These are phyloP conservation scores for Trichophyton benhamiae DNA, from an alignment of 2,329 filamentous ascomycete genomes.

Conservation along the genomic window DNA sequence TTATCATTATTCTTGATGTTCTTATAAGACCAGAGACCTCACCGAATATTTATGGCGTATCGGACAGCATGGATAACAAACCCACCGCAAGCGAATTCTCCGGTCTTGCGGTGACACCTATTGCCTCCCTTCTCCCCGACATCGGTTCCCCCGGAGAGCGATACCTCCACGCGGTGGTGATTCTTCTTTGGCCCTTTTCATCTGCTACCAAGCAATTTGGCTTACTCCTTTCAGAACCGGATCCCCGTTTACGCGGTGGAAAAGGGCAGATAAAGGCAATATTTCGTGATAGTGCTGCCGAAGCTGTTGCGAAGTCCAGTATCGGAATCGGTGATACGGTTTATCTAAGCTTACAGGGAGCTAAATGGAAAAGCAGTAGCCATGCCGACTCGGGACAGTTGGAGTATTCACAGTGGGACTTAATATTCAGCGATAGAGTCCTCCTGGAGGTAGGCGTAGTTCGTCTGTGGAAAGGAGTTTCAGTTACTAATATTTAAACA, in stretches of 20 bases:
- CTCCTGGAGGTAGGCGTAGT: slow-evolving; percentile 25
- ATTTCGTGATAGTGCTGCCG: slow-evolving; percentile 59
- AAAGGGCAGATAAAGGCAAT: slow-evolving; percentile 71
- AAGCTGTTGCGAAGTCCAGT: slow-evolving; percentile 51
- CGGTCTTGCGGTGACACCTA: slow-evolving; percentile 19
- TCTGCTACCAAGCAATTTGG: slow-evolving; percentile 60
- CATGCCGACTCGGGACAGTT: not conserved
- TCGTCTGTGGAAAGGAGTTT: not conserved
- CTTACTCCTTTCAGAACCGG: slow-evolving; percentile 70
- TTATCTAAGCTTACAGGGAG: slow-evolving; percentile 55
- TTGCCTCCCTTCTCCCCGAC: slow-evolving; percentile 31
- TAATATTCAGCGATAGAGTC: slow-evolving; percentile 34
- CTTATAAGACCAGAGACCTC: not conserved
- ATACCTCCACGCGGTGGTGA: slow-evolving; percentile 57
- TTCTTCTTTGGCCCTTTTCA: slow-evolving; percentile 85
- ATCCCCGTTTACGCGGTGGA: slow-evolving; percentile 63
- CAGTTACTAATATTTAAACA: not conserved
- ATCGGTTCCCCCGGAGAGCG: slow-evolving; percentile 18
- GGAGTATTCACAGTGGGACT: slow-evolving; percentile 44
- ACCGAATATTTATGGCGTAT: not conserved
- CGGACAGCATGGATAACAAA: not conserved
- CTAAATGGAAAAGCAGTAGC: slow-evolving; percentile 48
- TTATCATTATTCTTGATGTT: no score
- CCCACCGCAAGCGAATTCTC: not conserved
- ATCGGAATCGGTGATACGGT: slow-evolving; percentile 71